Conservation (phyloP, 2,329 filamentous ascomycete species). For the Colletotrichum musae region DNA sequence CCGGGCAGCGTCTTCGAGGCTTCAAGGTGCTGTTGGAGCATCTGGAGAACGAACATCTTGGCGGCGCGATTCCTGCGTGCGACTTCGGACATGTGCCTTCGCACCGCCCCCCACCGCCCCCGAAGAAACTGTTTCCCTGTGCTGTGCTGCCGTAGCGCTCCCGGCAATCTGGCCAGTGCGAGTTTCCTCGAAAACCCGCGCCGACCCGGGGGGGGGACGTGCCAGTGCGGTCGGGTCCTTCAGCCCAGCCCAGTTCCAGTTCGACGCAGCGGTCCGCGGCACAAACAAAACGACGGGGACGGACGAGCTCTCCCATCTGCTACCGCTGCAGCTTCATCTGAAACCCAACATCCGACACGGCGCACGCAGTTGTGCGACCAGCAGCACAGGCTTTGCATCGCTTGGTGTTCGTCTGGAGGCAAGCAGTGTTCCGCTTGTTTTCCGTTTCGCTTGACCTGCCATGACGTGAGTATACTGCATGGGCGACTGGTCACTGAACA, state of each 20-base stretch:
- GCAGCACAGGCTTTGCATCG: slow-evolving; percentile 10
- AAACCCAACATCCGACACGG: slow-evolving; percentile 35
- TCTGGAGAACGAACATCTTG: slow-evolving; percentile 25
- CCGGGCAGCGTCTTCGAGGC: neutral
- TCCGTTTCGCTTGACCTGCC: neutral
- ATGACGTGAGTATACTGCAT: no score
- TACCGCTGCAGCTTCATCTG: slow-evolving; percentile 31
- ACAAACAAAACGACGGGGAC: slow-evolving; percentile 27
- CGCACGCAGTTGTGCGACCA: slow-evolving; percentile 26
- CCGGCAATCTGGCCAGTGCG: slow-evolving; percentile 30
- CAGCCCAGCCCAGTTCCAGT: neutral
- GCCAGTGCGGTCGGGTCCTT: slow-evolving; percentile 23
- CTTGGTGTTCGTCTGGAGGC: slow-evolving; percentile 2
- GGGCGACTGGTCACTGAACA: no score
- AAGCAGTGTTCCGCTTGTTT: neutral
- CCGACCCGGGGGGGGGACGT: slow-evolving; percentile 30
- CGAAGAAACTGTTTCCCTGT: slow-evolving; percentile 22
- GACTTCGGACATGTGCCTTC: slow-evolving; percentile 29
- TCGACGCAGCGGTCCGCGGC: slow-evolving; percentile 28
- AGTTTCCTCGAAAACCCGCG: slow-evolving; percentile 18
- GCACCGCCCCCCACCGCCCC: slow-evolving; percentile 25
- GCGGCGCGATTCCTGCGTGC: slow-evolving; percentile 27
- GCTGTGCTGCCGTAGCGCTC: slow-evolving; percentile 26
- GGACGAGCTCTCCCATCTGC: slow-evolving; percentile 9
- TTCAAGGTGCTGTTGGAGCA: slow-evolving; percentile 8